Evolutionary conservation across 169 alveolate species (phyloP), one percentile per base, ranked within the genome.

Genomic region (Eimeria brunetti): DNA sequence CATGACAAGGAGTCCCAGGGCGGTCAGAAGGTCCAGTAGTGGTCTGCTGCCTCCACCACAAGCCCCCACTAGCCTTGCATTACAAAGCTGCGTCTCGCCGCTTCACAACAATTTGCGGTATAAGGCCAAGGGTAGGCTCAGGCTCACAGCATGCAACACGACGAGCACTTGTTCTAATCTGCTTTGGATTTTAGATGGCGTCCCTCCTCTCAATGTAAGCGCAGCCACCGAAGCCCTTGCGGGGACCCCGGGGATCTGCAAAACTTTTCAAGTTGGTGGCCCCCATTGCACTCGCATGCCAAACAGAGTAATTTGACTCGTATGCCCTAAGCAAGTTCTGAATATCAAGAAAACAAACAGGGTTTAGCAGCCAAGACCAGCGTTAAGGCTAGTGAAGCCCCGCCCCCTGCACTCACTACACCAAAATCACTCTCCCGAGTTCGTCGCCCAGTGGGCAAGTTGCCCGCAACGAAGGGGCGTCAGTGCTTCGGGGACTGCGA

Each of bases 381-480:
- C 67, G 53, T 33, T 81, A 78, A 38, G 38, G 60, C 80, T 30
- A 36, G 80, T 36, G 91, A 30, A 60, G 51, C 89, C 76, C 38
- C 30, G 81, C 38, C 38, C 51, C 14, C 92, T 62, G 80, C 80
- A 73, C 49, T 62, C 62, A 49, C 92, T 38, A 53, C 76, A 62
- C 56, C 92, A 85, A 85, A 58, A 33, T 8, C 80, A 24, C 46
- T 11, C 44, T 22, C 92, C 18, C 75, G 92, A 85, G 64, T 85
- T 58, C 92, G 92, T 41, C 92, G 80, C 81, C 38, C 80, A 24
- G 80, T 60, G 92, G 92, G 92, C 92, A 85, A 85, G 92, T 85
- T 85, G 92, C 92, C 76, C 60, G n/a, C 90, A n/a, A 20, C 75
- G 33, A 62, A 58, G 8, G 92, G 92, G 69, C 76, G 60, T 27